A percentile compares a stretch with the other conserved stretches of the same genome.
These are phyloP conservation scores for Sclerotinia trifoliorum DNA, from an alignment of 2,329 filamentous ascomycete genomes.

Conservation along the genomic window DNA sequence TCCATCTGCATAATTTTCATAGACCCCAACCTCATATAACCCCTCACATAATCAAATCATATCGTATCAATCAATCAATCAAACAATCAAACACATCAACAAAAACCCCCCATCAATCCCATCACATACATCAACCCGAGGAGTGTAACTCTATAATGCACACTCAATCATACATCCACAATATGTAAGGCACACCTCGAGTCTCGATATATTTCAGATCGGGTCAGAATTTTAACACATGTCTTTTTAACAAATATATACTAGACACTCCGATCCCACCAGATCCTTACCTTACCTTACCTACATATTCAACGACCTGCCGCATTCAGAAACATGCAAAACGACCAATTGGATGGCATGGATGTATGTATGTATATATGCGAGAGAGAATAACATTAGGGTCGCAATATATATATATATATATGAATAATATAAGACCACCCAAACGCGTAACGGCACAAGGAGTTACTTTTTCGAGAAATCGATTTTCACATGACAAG, in stretches of 20 bases:
- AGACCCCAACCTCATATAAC: slow-evolving; percentile 4
- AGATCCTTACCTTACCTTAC: background rate
- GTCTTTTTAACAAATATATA: background rate
- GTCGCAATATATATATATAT: too few relatives aligned
- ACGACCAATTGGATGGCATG: background rate
- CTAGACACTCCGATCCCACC: background rate
- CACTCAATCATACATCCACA: slow-evolving; percentile 1
- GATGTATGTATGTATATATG: background rate
- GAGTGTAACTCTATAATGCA: slow-evolving; percentile 20
- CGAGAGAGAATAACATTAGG: too few relatives aligned
- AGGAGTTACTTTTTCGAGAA: background rate
- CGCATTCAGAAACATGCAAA: background rate
- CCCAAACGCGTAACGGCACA: slow-evolving; percentile 12
- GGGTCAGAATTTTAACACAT: slow-evolving; percentile 15
- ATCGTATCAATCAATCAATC: background rate
- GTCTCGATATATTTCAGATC: too few relatives aligned
- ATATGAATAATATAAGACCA: background rate
- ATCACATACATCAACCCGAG: background rate
- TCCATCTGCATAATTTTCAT: background rate
- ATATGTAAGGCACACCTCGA: background rate
- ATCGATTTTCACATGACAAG: background rate
- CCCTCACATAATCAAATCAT: slow-evolving; percentile 17
- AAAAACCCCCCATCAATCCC: background rate
- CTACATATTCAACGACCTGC: too few relatives aligned
- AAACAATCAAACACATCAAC: background rate